Percentiles rank a stretch among this genome's conserved stretches.
Evolutionary conservation across 257 asterid genomes (phyloP).

Genomic region (Paulownia fortunei): DNA sequence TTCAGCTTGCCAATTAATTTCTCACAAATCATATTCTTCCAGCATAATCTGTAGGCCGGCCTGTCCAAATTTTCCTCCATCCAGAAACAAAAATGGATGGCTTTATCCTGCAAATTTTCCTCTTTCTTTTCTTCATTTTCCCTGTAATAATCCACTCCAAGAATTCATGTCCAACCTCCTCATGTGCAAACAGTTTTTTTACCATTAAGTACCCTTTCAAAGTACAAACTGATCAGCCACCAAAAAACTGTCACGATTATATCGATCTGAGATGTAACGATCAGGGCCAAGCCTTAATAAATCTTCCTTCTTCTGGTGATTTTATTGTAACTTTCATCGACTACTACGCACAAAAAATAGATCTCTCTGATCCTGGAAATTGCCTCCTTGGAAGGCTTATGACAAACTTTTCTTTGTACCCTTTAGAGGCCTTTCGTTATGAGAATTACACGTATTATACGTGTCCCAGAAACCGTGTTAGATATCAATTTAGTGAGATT

Average conservation of each 20-base stretch:
- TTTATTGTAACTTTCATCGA: slow-evolving; percentile 32
- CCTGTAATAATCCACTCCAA: slow-evolving; percentile 35
- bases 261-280: slow-evolving; percentile 39
- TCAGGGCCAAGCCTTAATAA: slow-evolving; percentile 26
- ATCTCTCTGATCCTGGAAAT: slow-evolving; percentile 33
- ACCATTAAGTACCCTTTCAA: slow-evolving; percentile 48
- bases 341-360: slow-evolving; percentile 17
- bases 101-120: slow-evolving; percentile 14
- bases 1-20: slow-evolving; percentile 8
- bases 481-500: neutral
- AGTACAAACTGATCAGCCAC: slow-evolving; percentile 36
- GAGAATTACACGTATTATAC: slow-evolving; percentile 35
- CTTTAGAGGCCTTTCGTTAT: slow-evolving; percentile 30
- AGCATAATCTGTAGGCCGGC: slow-evolving; percentile 24
- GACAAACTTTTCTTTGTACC: slow-evolving; percentile 30
- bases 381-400: slow-evolving; percentile 43
- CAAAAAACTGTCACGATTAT: slow-evolving; percentile 11
- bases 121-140: slow-evolving; percentile 29
- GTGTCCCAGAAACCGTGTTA: slow-evolving; percentile 26
- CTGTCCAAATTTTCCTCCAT: neutral
- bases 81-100: slow-evolving; percentile 24
- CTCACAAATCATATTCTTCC: slow-evolving; percentile 21
- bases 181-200: slow-evolving; percentile 18
- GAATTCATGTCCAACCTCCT: slow-evolving; percentile 37
- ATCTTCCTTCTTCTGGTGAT: slow-evolving; percentile 41